These are phyloP conservation scores for Cercospora sp. DNA, from an alignment of 2,329 filamentous ascomycete species.

Conservation along the genomic window DNA sequence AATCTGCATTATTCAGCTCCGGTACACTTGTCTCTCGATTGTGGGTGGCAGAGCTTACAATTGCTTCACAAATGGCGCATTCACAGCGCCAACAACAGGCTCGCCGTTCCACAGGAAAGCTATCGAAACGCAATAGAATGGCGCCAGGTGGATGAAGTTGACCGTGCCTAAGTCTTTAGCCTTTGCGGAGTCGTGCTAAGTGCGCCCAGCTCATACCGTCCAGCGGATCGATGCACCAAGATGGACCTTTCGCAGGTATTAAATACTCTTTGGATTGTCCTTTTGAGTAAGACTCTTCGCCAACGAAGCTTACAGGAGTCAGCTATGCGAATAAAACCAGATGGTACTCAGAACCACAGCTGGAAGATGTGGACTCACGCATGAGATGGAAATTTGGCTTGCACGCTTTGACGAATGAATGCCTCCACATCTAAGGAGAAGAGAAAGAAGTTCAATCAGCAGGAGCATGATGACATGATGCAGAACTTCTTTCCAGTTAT, in stretches of 20 bases:
- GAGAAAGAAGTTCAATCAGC: not conserved
- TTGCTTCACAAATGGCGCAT: conserved; percentile 63
- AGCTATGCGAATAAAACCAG: not conserved
- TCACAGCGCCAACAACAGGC: conserved; percentile 69
- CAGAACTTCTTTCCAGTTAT: not conserved
- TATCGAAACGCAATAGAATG: conserved; percentile 80
- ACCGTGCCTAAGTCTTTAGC: conserved; percentile 57
- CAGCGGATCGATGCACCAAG: conserved; percentile 74
- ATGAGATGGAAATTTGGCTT: conserved; percentile 65
- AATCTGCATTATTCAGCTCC: conserved; percentile 56
- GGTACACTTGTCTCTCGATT: not conserved
- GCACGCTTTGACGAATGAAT: conserved; percentile 54
- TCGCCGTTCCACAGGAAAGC: conserved; percentile 62
- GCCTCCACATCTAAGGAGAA: conserved; percentile 63
- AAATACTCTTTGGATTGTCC: conserved; percentile 68
- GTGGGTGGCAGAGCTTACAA: conserved; percentile 16
- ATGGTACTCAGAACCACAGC: not conserved
- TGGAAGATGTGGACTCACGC: conserved; percentile 52
- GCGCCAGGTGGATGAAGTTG: conserved; percentile 78
- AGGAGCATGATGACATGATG: not conserved
- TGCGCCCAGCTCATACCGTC: conserved; percentile 54
- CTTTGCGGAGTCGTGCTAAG: not conserved
- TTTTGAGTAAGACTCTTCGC: conserved; percentile 74
- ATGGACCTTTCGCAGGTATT: conserved; percentile 59
- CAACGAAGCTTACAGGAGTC: conserved; percentile 62